Evolutionary conservation across 2,329 filamentous ascomycete species (phyloP).

Genomic region (Xylariaceae sp.): DNA sequence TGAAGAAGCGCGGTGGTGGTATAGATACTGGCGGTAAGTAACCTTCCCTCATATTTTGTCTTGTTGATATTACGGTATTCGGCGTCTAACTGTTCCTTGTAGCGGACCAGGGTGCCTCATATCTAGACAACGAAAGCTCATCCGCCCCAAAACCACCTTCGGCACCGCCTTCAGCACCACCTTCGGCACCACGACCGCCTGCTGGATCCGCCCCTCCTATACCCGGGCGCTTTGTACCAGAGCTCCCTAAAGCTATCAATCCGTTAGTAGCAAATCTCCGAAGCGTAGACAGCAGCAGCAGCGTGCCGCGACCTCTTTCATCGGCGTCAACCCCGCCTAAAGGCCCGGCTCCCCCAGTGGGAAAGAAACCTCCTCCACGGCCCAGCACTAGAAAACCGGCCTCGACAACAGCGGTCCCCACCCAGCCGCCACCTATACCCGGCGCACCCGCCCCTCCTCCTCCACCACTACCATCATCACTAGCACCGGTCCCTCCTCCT

Average conservation of each 20-base stretch:
- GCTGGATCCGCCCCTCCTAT: constrained; percentile 53
- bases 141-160: too few species aligned
- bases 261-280: constrained; percentile 54
- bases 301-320: constrained; percentile 52
- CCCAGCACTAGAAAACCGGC: constrained; percentile 57
- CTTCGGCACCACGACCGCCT: constrained; percentile 55
- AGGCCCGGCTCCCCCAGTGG: constrained; percentile 71
- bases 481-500: constrained; percentile 21
- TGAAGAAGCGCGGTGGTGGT: constrained; percentile 80
- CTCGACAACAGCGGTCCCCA: constrained; percentile 19
- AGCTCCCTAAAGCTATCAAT: constrained; percentile 13
- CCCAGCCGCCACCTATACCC: constrained; percentile 29
- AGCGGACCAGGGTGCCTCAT: constrained; percentile 66
- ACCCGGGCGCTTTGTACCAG: constrained; percentile 47
- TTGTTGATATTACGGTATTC: background rate
- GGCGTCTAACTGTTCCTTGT: constrained; percentile 17
- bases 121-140: constrained; percentile 69
- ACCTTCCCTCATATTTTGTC: background rate
- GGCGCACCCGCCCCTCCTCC: constrained; percentile 32
- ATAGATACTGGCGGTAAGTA: constrained; percentile 63
- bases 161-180: constrained; percentile 47
- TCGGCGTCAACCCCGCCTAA: constrained; percentile 53
- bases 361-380: constrained; percentile 66
- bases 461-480: constrained; percentile 30
- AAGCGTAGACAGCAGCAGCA: constrained; percentile 49